Conservation (phyloP, 768 basidiomycete species). For the Guyanaporus albipodus region DNA sequence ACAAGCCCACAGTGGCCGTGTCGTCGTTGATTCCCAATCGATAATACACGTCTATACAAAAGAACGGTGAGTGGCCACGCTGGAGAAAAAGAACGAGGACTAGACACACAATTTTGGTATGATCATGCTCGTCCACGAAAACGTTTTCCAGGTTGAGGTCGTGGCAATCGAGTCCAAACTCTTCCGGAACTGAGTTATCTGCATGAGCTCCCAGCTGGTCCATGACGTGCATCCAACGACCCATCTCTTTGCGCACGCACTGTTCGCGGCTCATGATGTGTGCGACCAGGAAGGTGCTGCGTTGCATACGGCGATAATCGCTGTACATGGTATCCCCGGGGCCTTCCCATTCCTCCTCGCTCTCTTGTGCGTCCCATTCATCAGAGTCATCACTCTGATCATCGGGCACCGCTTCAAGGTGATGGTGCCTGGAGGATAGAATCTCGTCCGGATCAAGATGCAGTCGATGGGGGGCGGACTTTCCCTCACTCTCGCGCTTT, state of each 20-base stretch:
- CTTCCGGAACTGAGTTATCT: conserved; percentile 39
- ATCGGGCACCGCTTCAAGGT: conserved; percentile 60
- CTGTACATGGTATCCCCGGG: conserved; percentile 76
- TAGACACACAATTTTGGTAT: conserved; percentile 62
- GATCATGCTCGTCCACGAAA: conserved; percentile 70
- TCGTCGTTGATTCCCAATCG: conserved; percentile 91
- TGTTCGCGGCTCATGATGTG: conserved; percentile 65
- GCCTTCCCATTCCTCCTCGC: conserved; percentile 71
- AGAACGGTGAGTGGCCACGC: neutral
- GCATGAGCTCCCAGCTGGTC: conserved; percentile 43
- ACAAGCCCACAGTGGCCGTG: conserved; percentile 79
- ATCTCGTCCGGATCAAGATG: conserved; percentile 83
- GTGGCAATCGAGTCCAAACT: conserved; percentile 80
- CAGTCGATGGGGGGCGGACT: conserved; percentile 66
- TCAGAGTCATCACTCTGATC: conserved; percentile 75
- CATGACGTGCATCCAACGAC: conserved; percentile 66
- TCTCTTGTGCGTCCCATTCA: conserved; percentile 76
- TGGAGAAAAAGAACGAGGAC: neutral
- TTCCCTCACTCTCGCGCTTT: conserved; percentile 72
- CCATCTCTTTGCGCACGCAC: conserved; percentile 64
- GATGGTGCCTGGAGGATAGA: conserved; percentile 64
- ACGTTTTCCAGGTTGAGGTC: conserved; percentile 83
- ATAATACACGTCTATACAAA: conserved; percentile 71
- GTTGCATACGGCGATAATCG: conserved; percentile 79
- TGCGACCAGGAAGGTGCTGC: conserved; percentile 73